Percentiles rank a stretch among this genome's conserved stretches.
phyloP scores from a whole-genome alignment of 331 rosid species.

The Pyracantha coccinea region DNA sequence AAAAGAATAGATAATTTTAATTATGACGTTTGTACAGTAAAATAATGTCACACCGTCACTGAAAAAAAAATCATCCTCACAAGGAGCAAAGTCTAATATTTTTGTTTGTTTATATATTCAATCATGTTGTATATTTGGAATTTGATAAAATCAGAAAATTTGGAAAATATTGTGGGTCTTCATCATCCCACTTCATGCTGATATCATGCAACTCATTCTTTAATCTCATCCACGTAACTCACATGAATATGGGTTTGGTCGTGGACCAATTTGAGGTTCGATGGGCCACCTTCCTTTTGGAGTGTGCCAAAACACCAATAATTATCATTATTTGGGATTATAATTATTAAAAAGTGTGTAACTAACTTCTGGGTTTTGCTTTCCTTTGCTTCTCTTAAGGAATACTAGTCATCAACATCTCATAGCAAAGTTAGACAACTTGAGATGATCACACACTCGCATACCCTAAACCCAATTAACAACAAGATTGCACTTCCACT shows the following conservation, averaged over 20 bases:
- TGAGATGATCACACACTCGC: too few relatives aligned
- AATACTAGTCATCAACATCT: not conserved
- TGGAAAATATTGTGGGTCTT: constrained; percentile 25
- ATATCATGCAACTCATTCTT: constrained; percentile 42
- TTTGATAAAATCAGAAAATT: not conserved
- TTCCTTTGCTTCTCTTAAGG: not conserved
- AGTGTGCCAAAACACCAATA: constrained; percentile 43
- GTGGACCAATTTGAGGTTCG: constrained; percentile 34
- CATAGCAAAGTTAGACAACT: not conserved
- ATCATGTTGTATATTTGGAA: not conserved
- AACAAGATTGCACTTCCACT: too few relatives aligned
- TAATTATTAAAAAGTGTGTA: constrained; percentile 12
- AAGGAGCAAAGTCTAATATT: not conserved
- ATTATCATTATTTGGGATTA: constrained; percentile 16
- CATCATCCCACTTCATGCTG: constrained; percentile 96
- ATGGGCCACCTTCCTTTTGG: constrained; percentile 31
- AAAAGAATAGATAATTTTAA: too few relatives aligned
- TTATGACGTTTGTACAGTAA: too few relatives aligned
- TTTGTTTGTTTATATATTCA: not conserved
- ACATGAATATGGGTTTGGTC: constrained; percentile 40
- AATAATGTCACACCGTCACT: not conserved
- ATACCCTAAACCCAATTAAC: too few relatives aligned
- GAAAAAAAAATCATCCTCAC: not conserved
- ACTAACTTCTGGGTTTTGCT: not conserved
- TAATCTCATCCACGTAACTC: constrained; percentile 29